Evolutionary conservation across 2,329 filamentous ascomycete species (phyloP).

Genomic region (Grosmannia huntii): DNA sequence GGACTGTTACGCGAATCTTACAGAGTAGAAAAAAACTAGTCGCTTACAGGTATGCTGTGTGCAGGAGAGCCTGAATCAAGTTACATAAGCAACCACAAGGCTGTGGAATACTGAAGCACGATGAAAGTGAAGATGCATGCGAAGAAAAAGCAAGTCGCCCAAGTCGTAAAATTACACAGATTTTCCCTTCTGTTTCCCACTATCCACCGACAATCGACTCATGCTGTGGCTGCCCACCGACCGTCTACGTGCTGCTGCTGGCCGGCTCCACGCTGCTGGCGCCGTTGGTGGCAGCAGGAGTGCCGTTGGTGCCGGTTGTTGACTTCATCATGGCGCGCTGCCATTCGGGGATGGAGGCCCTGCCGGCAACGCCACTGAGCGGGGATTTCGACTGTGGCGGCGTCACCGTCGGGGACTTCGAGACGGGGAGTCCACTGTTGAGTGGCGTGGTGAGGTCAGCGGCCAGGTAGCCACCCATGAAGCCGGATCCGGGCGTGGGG

Average conservation of each 20-base stretch:
- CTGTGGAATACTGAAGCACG: not conserved
- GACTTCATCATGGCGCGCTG: constrained; percentile 58
- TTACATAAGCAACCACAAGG: not conserved
- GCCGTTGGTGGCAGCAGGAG: constrained; percentile 23
- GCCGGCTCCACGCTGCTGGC: constrained; percentile 1
- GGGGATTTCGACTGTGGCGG: not conserved
- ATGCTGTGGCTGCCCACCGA: not conserved
- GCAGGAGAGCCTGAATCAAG: too few relatives aligned
- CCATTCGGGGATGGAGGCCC: constrained; percentile 67
- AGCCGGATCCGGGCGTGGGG: constrained; percentile 2
- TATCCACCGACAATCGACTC: not conserved
- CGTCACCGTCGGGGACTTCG: not conserved
- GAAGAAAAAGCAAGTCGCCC: not conserved
- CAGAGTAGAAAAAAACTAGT: too few relatives aligned
- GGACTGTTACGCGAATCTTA: too few relatives aligned
- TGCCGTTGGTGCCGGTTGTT: not conserved
- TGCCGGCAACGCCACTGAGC: constrained; percentile 26
- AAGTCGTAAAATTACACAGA: not conserved
- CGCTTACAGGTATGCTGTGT: too few relatives aligned
- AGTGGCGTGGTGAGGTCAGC: constrained; percentile 4
- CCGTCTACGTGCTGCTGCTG: constrained; percentile 3
- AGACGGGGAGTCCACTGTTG: not conserved
- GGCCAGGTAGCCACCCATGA: constrained; percentile 4
- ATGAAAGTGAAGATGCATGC: not conserved
- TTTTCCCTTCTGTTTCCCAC: not conserved